A percentile compares a stretch with the other conserved stretches of the same genome.
Evolutionary conservation across 2,329 filamentous ascomycete genomes (phyloP).

Genomic region (Curvularia lunata): DNA sequence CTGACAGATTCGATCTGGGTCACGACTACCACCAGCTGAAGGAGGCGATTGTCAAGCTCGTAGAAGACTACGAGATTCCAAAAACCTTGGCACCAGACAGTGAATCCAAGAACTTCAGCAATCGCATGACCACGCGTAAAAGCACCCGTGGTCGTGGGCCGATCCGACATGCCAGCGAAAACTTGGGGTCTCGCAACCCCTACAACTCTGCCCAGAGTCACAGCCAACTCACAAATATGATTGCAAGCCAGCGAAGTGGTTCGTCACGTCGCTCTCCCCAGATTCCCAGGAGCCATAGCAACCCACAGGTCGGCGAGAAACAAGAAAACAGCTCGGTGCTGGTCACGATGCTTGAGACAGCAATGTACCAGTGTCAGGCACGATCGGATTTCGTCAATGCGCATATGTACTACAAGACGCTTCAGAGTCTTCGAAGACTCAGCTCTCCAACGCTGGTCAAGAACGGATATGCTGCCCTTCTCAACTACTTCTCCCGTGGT

Average conservation of each 20-base stretch:
- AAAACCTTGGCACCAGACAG: conserved; percentile 67
- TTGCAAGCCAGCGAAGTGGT: conserved; percentile 48
- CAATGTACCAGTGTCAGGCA: conserved; percentile 76
- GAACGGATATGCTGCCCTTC: conserved; percentile 72
- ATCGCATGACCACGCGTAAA: conserved; percentile 64
- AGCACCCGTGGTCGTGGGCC: conserved; percentile 38
- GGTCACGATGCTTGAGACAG: conserved; percentile 76
- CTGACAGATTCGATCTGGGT: conserved; percentile 65
- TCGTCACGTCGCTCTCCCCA: conserved; percentile 46
- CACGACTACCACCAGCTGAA: conserved; percentile 83
- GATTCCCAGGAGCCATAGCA: conserved; percentile 51
- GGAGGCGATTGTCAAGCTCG: conserved; percentile 78
- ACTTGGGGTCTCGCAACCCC: conserved; percentile 60
- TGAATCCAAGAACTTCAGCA: conserved; percentile 70
- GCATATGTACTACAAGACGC: conserved; percentile 83
- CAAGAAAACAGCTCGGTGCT: conserved; percentile 59
- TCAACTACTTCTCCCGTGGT: conserved; percentile 76
- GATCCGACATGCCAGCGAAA: conserved; percentile 37
- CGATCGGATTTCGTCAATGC: conserved; percentile 83
- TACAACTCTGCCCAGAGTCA: conserved; percentile 45
- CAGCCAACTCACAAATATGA: conserved; percentile 48
- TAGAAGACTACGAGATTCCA: conserved; percentile 82
- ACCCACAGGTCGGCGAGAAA: conserved; percentile 41
- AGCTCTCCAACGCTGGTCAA: conserved; percentile 66
- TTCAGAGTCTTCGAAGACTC: conserved; percentile 73